Percentiles rank a stretch among this genome's conserved stretches.
phyloP scores from a whole-genome alignment of 2,329 filamentous ascomycete species.

The Colletotrichum melonis region DNA sequence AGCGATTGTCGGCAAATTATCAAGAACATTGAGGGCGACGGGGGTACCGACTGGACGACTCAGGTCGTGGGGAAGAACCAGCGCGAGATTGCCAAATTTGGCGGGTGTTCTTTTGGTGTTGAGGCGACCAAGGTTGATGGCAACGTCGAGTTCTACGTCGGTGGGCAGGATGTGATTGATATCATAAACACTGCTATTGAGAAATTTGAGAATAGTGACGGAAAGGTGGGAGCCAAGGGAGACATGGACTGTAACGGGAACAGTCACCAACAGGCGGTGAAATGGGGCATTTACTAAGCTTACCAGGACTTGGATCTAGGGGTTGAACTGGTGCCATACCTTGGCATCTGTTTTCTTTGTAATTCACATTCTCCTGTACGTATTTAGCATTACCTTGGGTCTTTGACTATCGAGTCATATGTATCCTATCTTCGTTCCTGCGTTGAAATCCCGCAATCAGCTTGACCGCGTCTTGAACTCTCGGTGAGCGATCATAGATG shows the following conservation, averaged over 20 bases:
- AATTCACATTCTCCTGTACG: not conserved
- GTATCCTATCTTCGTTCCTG: not conserved
- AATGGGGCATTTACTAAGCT: conserved; percentile 19
- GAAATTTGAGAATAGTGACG: conserved; percentile 41
- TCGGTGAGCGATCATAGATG: not conserved
- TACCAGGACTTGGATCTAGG: not conserved
- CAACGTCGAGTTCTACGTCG: conserved; percentile 45
- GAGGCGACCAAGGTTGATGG: conserved; percentile 37
- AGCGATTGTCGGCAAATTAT: conserved; percentile 48
- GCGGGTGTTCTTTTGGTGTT: conserved; percentile 46
- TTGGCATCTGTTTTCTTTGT: not conserved
- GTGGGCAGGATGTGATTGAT: conserved; percentile 44
- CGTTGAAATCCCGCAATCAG: not conserved
- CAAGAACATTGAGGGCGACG: conserved; percentile 42
- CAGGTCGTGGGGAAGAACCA: conserved; percentile 36
- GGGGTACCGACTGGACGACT: conserved; percentile 27
- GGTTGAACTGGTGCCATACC: not conserved
- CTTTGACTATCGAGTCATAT: not conserved
- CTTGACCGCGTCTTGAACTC: not conserved
- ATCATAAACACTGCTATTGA: conserved; percentile 43
- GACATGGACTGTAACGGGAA: conserved; percentile 44
- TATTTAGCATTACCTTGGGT: not conserved
- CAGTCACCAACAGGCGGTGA: conserved; percentile 3
- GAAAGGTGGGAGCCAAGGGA: conserved; percentile 48
- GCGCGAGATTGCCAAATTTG: conserved; percentile 41